These are phyloP conservation scores for Gynochthodes officinalis DNA, from an alignment of 257 asterid genomes.

Conservation along the genomic window DNA sequence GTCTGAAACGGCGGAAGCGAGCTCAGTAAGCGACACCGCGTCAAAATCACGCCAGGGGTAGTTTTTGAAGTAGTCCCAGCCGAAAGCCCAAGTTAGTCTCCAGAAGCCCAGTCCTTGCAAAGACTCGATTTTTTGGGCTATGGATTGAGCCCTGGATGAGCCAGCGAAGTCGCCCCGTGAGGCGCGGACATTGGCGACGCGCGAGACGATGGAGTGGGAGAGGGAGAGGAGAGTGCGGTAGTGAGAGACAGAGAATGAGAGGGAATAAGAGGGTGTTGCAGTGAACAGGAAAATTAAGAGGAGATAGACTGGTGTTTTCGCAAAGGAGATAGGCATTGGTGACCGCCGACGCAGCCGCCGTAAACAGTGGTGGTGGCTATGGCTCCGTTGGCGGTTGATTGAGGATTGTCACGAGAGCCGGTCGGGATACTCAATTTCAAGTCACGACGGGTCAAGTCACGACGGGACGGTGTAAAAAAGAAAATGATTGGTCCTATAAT, in stretches of 20 bases:
- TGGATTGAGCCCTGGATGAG: constrained; percentile 49
- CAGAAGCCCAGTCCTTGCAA: constrained; percentile 57
- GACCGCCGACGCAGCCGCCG: background rate
- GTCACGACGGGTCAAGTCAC: background rate
- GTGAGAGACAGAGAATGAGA: constrained; percentile 38
- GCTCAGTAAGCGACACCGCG: constrained; percentile 34
- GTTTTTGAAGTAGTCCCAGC: constrained; percentile 59
- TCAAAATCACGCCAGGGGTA: constrained; percentile 52
- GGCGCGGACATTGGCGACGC: constrained; percentile 69
- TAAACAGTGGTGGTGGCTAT: background rate
- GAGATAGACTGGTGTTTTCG: constrained; percentile 31
- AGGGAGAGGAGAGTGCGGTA: constrained; percentile 57
- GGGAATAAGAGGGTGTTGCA: constrained; percentile 22
- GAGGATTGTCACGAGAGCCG: background rate
- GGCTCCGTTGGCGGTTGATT: background rate
- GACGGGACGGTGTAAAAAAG: too few relatives aligned
- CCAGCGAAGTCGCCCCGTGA: constrained; percentile 69
- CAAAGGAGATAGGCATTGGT: constrained; percentile 14
- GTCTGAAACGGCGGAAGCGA: constrained; percentile 46
- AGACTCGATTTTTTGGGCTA: constrained; percentile 47
- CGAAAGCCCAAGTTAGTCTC: constrained; percentile 47
- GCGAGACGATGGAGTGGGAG: constrained; percentile 66
- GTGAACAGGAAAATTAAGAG: constrained; percentile 29
- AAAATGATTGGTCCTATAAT: too few relatives aligned
- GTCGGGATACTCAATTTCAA: too few relatives aligned